Percentiles rank a stretch among this genome's conserved stretches.
Evolutionary conservation across 495 filamentous ascomycete species (phyloP).

Genomic region (Penicillium mononematosum): DNA sequence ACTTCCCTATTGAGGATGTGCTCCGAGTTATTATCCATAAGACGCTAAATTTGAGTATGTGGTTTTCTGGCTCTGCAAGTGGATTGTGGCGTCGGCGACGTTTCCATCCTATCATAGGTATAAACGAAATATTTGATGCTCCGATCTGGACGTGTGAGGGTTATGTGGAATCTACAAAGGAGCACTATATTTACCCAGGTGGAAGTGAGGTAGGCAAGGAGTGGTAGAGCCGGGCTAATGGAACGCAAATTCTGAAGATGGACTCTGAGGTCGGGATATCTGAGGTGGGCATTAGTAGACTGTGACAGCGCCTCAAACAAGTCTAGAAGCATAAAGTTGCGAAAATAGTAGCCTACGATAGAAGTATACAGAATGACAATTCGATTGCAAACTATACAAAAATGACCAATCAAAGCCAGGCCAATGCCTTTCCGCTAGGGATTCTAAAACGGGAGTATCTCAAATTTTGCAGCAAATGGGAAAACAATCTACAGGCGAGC

Average conservation of each 20-base stretch:
- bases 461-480: slow-evolving; percentile 1
- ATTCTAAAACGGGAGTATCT: slow-evolving; percentile 13
- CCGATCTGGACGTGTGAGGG: background rate
- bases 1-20: too few species aligned
- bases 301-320: background rate
- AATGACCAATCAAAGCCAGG: slow-evolving; percentile 1
- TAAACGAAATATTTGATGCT: too few species aligned
- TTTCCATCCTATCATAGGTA: too few species aligned
- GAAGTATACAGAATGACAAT: slow-evolving; percentile 2
- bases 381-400: slow-evolving; percentile 8
- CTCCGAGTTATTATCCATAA: too few species aligned
- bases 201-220: background rate
- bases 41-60: too few species aligned
- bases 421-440: slow-evolving; percentile 6
- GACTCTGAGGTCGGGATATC: too few species aligned
- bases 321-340: too few species aligned
- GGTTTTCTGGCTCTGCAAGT: too few species aligned
- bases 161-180: background rate
- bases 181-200: background rate
- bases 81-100: too few species aligned
- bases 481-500: slow-evolving; percentile 34
- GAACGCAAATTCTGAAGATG: too few species aligned
- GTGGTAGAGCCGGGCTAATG: background rate
- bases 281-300: background rate
- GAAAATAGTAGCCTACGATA: too few species aligned